Base-by-base conservation (phyloP, 176 grass and related monocot species). In the Avena insularis region DNA sequence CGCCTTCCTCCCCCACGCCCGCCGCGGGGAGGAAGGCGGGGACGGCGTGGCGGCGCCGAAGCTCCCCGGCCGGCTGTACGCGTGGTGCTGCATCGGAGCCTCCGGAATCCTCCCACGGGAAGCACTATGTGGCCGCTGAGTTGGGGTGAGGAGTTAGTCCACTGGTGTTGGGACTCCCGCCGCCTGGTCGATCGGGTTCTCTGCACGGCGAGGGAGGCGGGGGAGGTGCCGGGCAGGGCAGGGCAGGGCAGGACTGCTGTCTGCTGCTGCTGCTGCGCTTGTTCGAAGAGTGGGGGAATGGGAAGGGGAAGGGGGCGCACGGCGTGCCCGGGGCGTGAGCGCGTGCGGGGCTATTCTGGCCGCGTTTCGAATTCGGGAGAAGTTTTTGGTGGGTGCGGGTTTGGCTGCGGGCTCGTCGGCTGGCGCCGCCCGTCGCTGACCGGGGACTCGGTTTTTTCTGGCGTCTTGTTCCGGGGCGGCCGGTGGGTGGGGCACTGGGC, bases 41-140 rank as follows among this genome's bases (percentile, higher is more conserved):
- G 97, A 93, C 61, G 94, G 89, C 57, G 53, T 86, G 6, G 78
- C 77, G 62, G 69, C 84, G 25, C 91, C 79, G n/a, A 84, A 27
- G 89, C 82, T 90, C 27, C 97, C 97, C 55, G 94, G 87, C 61
- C 97, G 90, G 69, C 38, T 93, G 87, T 91, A 89, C 86, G 87
- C 88, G 80, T 91, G 92, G 86, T 86, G 68, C 75, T 91, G 97
- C 94, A 96, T 94, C 84, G 73, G 12, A 35, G 31, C 72, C 67
- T 50, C 84, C 66, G 77, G 63, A 20, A 74, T 70, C 86, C 81
- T 59, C 65, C 47, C 1, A 2, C n/a, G 9, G 21, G 21, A 40
- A 45, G 14, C 53, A 59, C 17, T 68, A 9, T 31, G 58, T 48
- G 64, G 40, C 67, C 54, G 21, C 16, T 8, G 54, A 53, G 35